Evolutionary conservation across 441 rosid species (phyloP).

Genomic region (Metrosideros polymorpha): DNA sequence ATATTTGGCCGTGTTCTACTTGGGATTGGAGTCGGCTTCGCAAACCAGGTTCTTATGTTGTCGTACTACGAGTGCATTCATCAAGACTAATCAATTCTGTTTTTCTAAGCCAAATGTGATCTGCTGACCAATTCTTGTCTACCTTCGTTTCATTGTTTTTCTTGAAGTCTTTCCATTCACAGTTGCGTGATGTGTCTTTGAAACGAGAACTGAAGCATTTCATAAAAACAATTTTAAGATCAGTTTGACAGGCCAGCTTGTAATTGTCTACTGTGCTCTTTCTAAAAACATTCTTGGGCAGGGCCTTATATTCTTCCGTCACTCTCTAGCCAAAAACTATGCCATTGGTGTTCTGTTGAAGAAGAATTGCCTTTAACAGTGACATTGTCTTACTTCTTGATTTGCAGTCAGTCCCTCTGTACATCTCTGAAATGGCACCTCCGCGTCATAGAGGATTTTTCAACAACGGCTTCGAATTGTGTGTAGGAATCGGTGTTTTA

Average conservation of each 20-base stretch:
- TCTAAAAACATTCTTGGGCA: background rate
- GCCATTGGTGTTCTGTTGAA: background rate
- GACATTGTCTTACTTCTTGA: background rate
- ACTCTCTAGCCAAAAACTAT: background rate
- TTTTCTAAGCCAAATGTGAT: background rate
- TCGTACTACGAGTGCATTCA: background rate
- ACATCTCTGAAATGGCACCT: constrained; percentile 57
- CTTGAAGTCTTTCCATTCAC: background rate
- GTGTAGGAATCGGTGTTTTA: constrained; percentile 35
- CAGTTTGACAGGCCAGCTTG: background rate
- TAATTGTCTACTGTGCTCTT: background rate
- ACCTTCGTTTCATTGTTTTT: background rate
- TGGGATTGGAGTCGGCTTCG: constrained; percentile 47
- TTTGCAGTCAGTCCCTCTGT: constrained; percentile 41
- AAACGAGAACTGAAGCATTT: background rate
- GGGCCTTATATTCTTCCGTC: background rate
- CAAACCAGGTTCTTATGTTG: constrained; percentile 26
- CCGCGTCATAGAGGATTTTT: constrained; percentile 42
- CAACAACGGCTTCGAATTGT: constrained; percentile 45
- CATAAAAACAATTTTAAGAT: background rate
- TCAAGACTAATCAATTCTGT: background rate
- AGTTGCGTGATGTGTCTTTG: background rate
- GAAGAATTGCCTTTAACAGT: background rate
- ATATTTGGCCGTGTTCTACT: constrained; percentile 38
- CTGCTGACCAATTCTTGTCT: background rate